Percentiles rank a stretch among this genome's conserved stretches.
phyloP scores from a whole-genome alignment of 2,329 filamentous ascomycete species.

The Colletotrichum sp. region DNA sequence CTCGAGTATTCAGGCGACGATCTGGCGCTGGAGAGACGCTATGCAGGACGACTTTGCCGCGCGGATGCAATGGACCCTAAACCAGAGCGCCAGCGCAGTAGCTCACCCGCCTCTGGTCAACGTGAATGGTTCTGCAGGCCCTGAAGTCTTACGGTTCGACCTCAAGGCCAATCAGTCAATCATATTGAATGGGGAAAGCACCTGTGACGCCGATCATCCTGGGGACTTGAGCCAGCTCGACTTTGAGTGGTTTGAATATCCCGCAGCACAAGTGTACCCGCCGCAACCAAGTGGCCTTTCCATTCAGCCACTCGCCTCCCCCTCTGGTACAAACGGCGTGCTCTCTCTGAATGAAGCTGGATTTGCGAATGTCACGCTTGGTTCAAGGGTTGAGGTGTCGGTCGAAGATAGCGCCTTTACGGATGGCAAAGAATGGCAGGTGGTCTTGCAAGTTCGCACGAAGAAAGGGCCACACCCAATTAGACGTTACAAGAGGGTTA shows the following conservation, averaged over 20 bases:
- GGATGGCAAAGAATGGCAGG: background rate
- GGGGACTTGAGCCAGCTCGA: background rate
- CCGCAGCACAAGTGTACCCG: background rate
- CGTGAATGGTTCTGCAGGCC: constrained; percentile 37
- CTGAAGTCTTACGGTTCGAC: background rate
- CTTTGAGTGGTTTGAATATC: background rate
- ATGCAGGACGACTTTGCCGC: constrained; percentile 48
- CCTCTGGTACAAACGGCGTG: background rate
- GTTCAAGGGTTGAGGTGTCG: background rate
- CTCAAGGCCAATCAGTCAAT: background rate
- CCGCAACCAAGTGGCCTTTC: background rate
- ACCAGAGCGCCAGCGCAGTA: constrained; percentile 28
- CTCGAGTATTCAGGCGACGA: constrained; percentile 34
- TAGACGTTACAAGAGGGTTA: background rate
- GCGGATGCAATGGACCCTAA: constrained; percentile 42
- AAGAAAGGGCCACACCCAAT: background rate
- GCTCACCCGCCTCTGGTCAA: constrained; percentile 52
- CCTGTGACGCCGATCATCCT: background rate
- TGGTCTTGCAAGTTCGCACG: background rate
- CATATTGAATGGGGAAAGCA: background rate
- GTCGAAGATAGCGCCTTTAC: background rate
- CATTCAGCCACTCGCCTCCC: background rate
- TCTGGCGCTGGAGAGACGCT: constrained; percentile 46
- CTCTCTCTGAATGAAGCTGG: background rate
- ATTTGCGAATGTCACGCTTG: background rate